Evolutionary conservation across 164 flowering plant species (phyloP), one percentile per base, ranked within the genome.

Genomic region (Vitis cinerea): DNA sequence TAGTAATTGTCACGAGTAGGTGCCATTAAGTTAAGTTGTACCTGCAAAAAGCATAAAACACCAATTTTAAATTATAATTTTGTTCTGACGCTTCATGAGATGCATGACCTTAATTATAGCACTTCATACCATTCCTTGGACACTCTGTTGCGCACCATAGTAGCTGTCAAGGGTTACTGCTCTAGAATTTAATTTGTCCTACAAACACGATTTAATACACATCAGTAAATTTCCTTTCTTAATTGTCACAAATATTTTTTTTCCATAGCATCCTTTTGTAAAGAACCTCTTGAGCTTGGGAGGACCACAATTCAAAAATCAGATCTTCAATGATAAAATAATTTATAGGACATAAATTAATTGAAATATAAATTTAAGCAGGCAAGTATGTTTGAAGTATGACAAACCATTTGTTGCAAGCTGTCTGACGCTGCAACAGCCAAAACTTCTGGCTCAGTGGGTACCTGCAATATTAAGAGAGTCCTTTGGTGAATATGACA

Each of bases 341-440:
- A 30, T 13, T 15, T n/a, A 31, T 29, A 10, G 15, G 4, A 63
- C 14, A 37, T 50, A 48, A n/a, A n/a, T 19, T 17, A 64, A 13
- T 50, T 17, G 50, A 17, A 16, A 50, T 49, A 17, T 19, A 64
- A 17, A 3, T 16, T 5, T 2, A 55, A 44, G 10, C 1, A 17
- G 29, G 50, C 29, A 4, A 8, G 16, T 0, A 2, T 51, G 9
- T 62, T 60, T 27, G 29, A n/a, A 37, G 12, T 54, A 56, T 19
- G 54, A 72, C 86, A 63, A 68, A 85, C 89, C 84, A 83, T 80
- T 64, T 76, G 85, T 68, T 82, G 89, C 76, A 83, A 82, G 79
- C 74, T 69, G 15, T 85, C 87, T 58, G 78, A 72, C 6, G 80
- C 64, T 65, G 84, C 87, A 70, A 72, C 79, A 17, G 83, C 63